Evolutionary conservation across 208 protist species (phyloP).

Genomic region (Trypanosoma grayi): DNA sequence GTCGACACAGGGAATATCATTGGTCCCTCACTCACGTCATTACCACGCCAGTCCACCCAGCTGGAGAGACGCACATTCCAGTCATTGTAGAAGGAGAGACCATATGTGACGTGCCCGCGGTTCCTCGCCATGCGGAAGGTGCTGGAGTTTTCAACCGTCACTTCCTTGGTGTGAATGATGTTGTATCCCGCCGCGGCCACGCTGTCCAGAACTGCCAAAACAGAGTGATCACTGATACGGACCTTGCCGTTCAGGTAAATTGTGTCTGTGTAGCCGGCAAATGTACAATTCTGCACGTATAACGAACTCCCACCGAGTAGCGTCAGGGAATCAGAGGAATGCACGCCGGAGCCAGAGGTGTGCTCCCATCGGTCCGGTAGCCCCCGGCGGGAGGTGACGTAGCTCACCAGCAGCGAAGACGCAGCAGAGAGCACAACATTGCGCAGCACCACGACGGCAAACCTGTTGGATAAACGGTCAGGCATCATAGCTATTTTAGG

Average conservation of each 20-base stretch:
- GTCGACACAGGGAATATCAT: background rate
- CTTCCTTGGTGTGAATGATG: background rate
- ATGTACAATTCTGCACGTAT: conserved; percentile 2
- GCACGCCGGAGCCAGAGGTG: background rate
- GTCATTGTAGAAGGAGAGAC: background rate
- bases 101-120: background rate
- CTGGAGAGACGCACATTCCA: conserved; percentile 1
- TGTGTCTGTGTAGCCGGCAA: background rate
- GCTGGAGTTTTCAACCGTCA: background rate
- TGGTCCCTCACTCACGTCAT: background rate
- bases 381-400: background rate
- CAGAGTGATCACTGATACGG: background rate
- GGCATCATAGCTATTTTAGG: background rate
- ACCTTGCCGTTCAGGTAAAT: background rate
- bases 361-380: too few relatives aligned
- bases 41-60: conserved; percentile 7
- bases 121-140: conserved; percentile 11
- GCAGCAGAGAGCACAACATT: background rate
- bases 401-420: conserved; percentile 3
- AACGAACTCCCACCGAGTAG: conserved; percentile 9
- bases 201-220: background rate
- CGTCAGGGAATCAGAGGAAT: background rate
- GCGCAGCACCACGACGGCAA: background rate
- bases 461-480: conserved; percentile 3
- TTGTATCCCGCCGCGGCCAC: background rate